Conservation (phyloP, 441 rosid genomes). For the Gossypium davidsonii region DNA sequence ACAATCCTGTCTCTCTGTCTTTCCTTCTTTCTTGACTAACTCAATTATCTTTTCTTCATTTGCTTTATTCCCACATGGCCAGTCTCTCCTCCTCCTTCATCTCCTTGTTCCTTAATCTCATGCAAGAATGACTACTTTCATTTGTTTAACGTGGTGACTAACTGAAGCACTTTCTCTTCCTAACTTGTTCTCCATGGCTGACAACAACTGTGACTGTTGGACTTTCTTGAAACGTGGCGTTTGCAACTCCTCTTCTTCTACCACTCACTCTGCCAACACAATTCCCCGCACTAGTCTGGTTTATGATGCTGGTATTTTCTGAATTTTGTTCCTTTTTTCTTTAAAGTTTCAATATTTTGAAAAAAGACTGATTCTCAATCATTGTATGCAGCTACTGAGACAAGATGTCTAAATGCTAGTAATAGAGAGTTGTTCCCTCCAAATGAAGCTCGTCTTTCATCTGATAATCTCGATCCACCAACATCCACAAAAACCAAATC, state of each 20-base stretch:
- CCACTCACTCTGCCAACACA: slow-evolving; percentile 44
- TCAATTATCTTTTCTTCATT: background rate
- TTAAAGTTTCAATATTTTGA: background rate
- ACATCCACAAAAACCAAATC: background rate
- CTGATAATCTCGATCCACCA: background rate
- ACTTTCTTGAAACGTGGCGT: slow-evolving; percentile 43
- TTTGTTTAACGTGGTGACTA: background rate
- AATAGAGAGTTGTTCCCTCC: slow-evolving; percentile 1
- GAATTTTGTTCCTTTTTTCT: background rate
- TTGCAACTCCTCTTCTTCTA: slow-evolving; percentile 50
- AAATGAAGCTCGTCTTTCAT: background rate
- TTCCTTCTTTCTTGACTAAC: background rate
- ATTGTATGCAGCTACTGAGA: slow-evolving; percentile 34
- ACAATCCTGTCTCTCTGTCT: background rate
- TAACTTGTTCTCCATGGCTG: slow-evolving; percentile 24
- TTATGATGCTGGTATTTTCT: slow-evolving; percentile 57
- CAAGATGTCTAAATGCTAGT: slow-evolving; percentile 6
- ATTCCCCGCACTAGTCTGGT: slow-evolving; percentile 69
- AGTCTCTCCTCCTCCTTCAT: slow-evolving; percentile 6
- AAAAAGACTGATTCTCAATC: no score
- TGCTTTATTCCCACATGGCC: slow-evolving; percentile 23
- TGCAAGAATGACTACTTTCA: slow-evolving; percentile 16
- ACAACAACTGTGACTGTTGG: slow-evolving; percentile 57
- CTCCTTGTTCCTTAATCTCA: slow-evolving; percentile 9
- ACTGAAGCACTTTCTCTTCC: background rate